Evolutionary conservation across 805 yeast genomes (phyloP), one percentile per base, ranked within the genome.

Genomic region (Tetrapisispora pingtungensis): DNA sequence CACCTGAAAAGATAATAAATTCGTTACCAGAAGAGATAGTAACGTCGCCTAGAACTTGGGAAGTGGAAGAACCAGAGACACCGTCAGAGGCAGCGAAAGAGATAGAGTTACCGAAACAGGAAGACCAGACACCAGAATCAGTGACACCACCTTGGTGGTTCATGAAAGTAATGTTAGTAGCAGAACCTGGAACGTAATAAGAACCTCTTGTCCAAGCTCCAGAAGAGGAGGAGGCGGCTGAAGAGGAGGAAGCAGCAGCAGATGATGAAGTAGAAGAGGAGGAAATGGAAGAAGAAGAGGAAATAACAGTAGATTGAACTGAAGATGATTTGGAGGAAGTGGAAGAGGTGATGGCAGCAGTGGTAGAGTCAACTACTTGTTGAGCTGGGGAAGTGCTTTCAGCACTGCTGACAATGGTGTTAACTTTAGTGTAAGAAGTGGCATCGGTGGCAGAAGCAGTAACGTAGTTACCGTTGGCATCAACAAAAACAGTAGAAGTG

Each of bases 61-160:
- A 71, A 34, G 78, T 67, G 3, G 83, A 65, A 14, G 96, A 81
- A 53, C 81, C 84, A 43, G 80, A 75, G 31, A 74, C 69, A 68
- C 90, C 95, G 63, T 89, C 87, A 8, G 84, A 55, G 58, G 78
- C 85, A 57, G 83, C 78, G 68, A 75, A 93, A 6, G 96, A 86
- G 48, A 93, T 72, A 30, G 97, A 89, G 79, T 84, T 84, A 69
- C 98, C 98, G 68, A 85, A 88, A 61, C 82, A 71, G 30, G 79
- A 57, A 31, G 89, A 84, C 85, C 90, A 90, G 32, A 75, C 77
- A 70, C 98, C 98, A 13, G 96, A 86, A 43, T 86, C 88, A 24
- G 71, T 64, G 36, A 80, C 70, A 54, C 94, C 95, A 67, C 98
- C 98, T 59, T 71, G 69, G 67, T 84, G 77, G 81, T 90, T 90